A percentile compares a stretch with the other conserved stretches of the same genome.
Evolutionary conservation across 768 basidiomycete species (phyloP).

Genomic region (Melanogaster broomeanus): DNA sequence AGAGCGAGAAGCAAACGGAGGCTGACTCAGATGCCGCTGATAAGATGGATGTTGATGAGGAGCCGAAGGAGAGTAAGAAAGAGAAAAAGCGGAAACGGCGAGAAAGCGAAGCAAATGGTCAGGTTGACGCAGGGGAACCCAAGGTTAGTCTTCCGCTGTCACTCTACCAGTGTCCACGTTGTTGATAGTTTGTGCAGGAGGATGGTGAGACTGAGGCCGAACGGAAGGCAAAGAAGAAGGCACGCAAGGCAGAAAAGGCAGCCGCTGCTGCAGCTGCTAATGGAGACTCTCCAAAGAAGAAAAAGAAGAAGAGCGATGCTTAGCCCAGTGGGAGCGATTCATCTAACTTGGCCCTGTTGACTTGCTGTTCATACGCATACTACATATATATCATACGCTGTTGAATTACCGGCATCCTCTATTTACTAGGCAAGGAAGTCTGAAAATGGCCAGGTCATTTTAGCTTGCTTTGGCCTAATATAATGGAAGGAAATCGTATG

Average conservation of each 20-base stretch:
- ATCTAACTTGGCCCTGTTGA: not conserved
- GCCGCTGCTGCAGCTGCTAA: constrained; percentile 44
- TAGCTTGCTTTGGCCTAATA: no score
- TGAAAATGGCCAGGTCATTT: no score
- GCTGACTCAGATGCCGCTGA: constrained; percentile 34
- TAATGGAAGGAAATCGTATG: no score
- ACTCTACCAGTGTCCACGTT: constrained; percentile 1
- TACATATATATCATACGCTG: not conserved
- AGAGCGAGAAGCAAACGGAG: constrained; percentile 52
- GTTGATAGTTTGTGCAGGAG: constrained; percentile 28
- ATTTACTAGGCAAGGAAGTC: no score
- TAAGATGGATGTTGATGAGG: constrained; percentile 49
- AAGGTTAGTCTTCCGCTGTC: constrained; percentile 40
- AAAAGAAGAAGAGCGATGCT: constrained; percentile 37
- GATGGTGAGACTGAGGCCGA: constrained; percentile 79
- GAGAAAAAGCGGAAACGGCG: constrained; percentile 50
- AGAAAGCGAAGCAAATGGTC: constrained; percentile 55
- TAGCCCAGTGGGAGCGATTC: constrained; percentile 22
- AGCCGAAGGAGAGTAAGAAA: constrained; percentile 39
- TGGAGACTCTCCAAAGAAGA: constrained; percentile 47
- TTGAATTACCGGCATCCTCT: not conserved
- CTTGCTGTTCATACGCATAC: constrained; percentile 1
- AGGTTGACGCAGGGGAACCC: constrained; percentile 36
- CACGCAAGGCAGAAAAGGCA: constrained; percentile 76
- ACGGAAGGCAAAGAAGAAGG: constrained; percentile 77